phyloP scores from a whole-genome alignment of 495 filamentous ascomycete species.

The Aspergillus homomorphus region DNA sequence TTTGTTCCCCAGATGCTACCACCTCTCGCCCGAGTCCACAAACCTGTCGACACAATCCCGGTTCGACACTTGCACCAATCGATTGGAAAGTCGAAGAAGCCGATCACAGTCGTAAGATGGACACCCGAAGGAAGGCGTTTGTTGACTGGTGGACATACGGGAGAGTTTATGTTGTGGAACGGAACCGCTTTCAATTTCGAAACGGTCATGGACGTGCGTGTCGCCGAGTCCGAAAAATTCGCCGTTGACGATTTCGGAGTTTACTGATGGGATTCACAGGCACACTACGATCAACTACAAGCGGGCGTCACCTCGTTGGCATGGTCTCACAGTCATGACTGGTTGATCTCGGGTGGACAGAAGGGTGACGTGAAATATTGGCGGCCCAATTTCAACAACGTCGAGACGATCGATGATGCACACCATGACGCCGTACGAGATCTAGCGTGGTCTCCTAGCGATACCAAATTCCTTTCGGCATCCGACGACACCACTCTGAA shows the following conservation, averaged over 20 bases:
- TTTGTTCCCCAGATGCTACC: slow-evolving; percentile 68
- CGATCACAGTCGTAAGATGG: slow-evolving; percentile 96
- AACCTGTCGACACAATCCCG: slow-evolving; percentile 78
- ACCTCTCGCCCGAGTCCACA: slow-evolving; percentile 66
- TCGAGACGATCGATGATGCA: slow-evolving; percentile 88
- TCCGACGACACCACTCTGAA: slow-evolving; percentile 91
- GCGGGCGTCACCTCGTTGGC: slow-evolving; percentile 80
- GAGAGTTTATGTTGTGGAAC: slow-evolving; percentile 98
- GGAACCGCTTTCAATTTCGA: slow-evolving; percentile 99
- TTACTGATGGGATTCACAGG: slow-evolving; percentile 39
- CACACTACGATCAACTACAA: slow-evolving; percentile 70
- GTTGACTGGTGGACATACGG: slow-evolving; percentile 89
- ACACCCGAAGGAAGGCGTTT: slow-evolving; percentile 91
- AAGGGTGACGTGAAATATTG: slow-evolving; percentile 96
- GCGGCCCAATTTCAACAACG: slow-evolving; percentile 99
- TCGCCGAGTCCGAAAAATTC: background rate
- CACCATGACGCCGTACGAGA: slow-evolving; percentile 87
- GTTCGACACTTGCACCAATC: slow-evolving; percentile 91
- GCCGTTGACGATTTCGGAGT: background rate
- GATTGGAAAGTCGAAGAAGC: slow-evolving; percentile 95
- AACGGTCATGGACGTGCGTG: slow-evolving; percentile 84
- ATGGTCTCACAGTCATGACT: slow-evolving; percentile 94
- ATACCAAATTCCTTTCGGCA: slow-evolving; percentile 92
- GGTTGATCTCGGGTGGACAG: slow-evolving; percentile 93
- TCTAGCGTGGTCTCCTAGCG: slow-evolving; percentile 88